Evolutionary conservation across 2,329 filamentous ascomycete species (phyloP), one percentile per base, ranked within the genome.

Genomic region (Exophiala lecanii-corni): DNA sequence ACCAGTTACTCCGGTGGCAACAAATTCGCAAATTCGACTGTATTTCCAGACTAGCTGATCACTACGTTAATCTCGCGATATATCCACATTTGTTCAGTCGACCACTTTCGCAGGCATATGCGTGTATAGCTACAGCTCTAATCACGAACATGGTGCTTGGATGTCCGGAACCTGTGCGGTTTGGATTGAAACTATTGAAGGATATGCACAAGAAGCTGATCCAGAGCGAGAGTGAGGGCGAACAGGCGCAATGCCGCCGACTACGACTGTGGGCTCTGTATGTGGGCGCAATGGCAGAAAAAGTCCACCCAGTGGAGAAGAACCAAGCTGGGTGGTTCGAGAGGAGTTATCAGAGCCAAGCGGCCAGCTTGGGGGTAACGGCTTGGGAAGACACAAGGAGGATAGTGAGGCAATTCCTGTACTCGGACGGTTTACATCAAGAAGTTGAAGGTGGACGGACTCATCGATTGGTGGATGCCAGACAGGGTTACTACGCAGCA

Each of bases 1-100:
- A 55, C 34, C 53, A 55, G 21, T 26, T 55, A 3, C 40, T 53
- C 19, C 41, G 50, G 25, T 55, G 53, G 53, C 39, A 45, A 15
- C 50, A 51, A 26, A 28, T 55, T 15, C 45, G 53, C 36, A 51
- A 45, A 30, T 50, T 51, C 28, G 53, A 55, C 42, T 55, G 53
- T 34, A 41, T 55, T 25, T 50, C 50, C 13, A 44, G 53, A 13
- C 39, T 55, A 7, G 53, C 50, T 9, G 53, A 55, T 30, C 50
- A 55, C 28, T 41, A 48, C 15, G 43, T 51, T 25, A 50, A 47
- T 31, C 34, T 55, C 6, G 33, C 51, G 15, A 53, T 53, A 19
- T 55, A 55, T 41, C 50, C 48, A 28, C 53, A 55, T 34, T 40
- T 53, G 19, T 53, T 47, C 23, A 26, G 36, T 15, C 44, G 38